Percentiles rank a stretch among this genome's conserved stretches.
phyloP scores from a whole-genome alignment of 345 rosid species.

The Physaria fendleri region DNA sequence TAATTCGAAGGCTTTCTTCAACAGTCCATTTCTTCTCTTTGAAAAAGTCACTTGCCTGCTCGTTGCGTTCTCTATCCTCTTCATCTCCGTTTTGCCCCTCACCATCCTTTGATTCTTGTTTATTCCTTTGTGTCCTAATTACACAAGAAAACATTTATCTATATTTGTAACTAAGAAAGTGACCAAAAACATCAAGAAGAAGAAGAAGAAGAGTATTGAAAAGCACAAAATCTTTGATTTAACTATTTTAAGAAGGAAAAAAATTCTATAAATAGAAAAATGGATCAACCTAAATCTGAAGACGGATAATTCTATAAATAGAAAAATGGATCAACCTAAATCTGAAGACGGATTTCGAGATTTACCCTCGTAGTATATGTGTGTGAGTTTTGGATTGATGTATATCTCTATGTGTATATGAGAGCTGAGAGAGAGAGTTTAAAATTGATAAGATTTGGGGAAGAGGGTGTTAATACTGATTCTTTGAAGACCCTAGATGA shows the following conservation, averaged over 20 bases:
- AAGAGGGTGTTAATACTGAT: constrained; percentile 5
- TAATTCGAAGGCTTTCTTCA: constrained; percentile 76
- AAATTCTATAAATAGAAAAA: constrained; percentile 32
- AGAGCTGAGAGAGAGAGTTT: constrained; percentile 1
- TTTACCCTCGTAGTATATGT: constrained; percentile 9
- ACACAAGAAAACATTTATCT: neutral
- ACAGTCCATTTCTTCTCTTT: constrained; percentile 69
- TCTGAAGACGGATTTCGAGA: constrained; percentile 22
- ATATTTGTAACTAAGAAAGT: neutral
- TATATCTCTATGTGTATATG: neutral
- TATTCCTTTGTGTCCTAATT: neutral
- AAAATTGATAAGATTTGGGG: neutral
- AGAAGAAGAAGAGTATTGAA: neutral
- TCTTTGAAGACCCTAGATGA: constrained; percentile 44
- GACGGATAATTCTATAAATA: constrained; percentile 22
- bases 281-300: neutral
- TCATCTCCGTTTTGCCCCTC: constrained; percentile 85
- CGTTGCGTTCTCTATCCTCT: constrained; percentile 77
- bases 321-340: constrained; percentile 23
- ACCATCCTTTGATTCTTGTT: constrained; percentile 37
- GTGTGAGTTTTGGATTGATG: constrained; percentile 13
- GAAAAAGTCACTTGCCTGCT: constrained; percentile 91
- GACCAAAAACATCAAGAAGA: constrained; percentile 7
- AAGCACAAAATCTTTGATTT: neutral
- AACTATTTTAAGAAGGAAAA: neutral